Base-by-base conservation (phyloP, 768 basidiomycete species). In the Suillus lakei region DNA sequence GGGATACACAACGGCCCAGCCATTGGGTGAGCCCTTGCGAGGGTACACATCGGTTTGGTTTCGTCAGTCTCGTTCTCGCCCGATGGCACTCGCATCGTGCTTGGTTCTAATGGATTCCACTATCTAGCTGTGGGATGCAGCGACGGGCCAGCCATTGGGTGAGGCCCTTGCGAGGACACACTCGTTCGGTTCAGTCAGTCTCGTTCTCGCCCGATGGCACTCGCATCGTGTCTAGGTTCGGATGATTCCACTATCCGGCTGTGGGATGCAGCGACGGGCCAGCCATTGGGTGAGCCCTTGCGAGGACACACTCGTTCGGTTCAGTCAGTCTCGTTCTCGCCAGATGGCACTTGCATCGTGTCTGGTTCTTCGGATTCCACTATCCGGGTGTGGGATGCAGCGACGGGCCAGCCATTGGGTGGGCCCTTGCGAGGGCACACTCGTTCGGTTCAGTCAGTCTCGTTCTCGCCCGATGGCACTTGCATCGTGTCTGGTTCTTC, bases 71-170 rank as follows among this genome's bases (percentile, higher is more conserved):
- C 66, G 26, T 72, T 73, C 26, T 72, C 71, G 1, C 60, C 58
- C 2, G 68, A 70, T 28, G 70, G 70, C 1, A 50, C 39, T 18
- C 67, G 61, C 5, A 68, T 75, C 15, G 67, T 67, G 8, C 71
- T 73, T 10, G 66, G 68, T n/a, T 70, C 71, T 0, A n/a, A 1
- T 3, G 0, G 72, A 73, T 46, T 53, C 43, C 26, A 62, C 64
- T 30, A 36, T 71, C 13, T 61, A 69, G 5, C 23, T 72, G 8
- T 72, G 71, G 71, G 68, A 74, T 54, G 48, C 53, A n/a, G 48
- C 16, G 4, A 53, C 48, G 1, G 38, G 51, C 16, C 8, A 10
- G 21, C n/a, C 32, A 36, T 26, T 44, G 26, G 56, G 54, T 36
- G 15, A 34, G n/a, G 38, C 55, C 43, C 16, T n/a, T 61, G 8